These are phyloP conservation scores for Sporothrix pseudoabietina DNA, from an alignment of 2,329 filamentous ascomycete genomes.

Conservation along the genomic window DNA sequence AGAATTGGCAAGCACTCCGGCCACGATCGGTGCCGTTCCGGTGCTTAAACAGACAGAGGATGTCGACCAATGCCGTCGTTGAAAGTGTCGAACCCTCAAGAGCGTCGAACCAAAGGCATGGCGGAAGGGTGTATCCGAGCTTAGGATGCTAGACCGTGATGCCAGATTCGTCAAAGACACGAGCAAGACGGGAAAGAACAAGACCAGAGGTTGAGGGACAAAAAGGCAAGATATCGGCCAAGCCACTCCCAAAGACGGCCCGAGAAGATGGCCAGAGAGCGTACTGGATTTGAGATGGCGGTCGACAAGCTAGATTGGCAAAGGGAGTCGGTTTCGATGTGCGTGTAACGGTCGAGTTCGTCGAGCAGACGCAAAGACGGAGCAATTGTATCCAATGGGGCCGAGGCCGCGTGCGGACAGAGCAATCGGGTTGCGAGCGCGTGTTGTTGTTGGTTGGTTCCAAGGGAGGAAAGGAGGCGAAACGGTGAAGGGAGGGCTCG, in stretches of 20 bases:
- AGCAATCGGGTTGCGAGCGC: background rate
- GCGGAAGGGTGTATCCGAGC: background rate
- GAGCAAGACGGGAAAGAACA: background rate
- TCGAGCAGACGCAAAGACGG: background rate
- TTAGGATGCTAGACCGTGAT: background rate
- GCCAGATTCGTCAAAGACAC: conserved; percentile 13
- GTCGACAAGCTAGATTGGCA: conserved; percentile 16
- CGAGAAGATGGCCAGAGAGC: background rate
- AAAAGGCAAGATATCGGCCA: background rate
- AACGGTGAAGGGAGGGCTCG: background rate
- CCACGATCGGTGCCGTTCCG: background rate
- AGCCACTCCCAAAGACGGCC: background rate
- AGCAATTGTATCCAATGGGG: conserved; percentile 17
- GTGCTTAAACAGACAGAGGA: background rate
- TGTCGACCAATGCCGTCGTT: background rate
- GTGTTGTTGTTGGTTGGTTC: conserved; percentile 23
- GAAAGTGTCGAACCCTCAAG: conserved; percentile 23
- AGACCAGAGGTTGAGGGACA: background rate
- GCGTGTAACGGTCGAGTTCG: background rate
- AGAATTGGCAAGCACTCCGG: background rate
- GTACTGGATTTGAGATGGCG: background rate
- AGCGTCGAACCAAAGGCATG: conserved; percentile 27
- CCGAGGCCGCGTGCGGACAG: conserved; percentile 9
- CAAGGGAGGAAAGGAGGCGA: conserved; percentile 25
- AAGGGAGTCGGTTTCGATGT: background rate